Percentiles rank a stretch among this genome's conserved stretches.
These are phyloP conservation scores for Suillus paluster DNA, from an alignment of 768 basidiomycete genomes.

Conservation along the genomic window DNA sequence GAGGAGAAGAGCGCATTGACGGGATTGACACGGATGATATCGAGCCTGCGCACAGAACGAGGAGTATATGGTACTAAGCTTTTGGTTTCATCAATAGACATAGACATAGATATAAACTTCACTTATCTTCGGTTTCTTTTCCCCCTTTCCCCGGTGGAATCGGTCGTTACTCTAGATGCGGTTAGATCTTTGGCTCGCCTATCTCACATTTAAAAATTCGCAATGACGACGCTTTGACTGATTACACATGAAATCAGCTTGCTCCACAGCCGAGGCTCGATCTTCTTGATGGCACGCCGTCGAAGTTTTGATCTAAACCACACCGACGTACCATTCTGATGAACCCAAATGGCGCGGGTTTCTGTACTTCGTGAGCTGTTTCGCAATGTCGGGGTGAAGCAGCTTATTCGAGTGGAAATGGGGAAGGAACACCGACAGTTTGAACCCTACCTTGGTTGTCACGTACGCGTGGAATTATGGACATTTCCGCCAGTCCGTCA, in stretches of 20 bases:
- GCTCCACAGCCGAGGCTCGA: not conserved
- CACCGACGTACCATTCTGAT: not conserved
- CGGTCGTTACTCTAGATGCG: not conserved
- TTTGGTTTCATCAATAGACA: conserved; percentile 4
- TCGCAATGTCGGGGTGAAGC: not conserved
- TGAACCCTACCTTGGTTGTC: not conserved
- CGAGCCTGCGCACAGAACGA: conserved; percentile 75
- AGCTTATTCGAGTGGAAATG: not conserved
- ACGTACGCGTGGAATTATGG: not conserved
- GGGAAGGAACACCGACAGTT: not conserved
- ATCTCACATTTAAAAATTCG: not conserved
- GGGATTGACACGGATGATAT: conserved; percentile 60
- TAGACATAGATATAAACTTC: conserved; percentile 5
- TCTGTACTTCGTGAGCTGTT: not conserved
- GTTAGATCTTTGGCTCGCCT: not conserved
- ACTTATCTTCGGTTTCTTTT: not conserved
- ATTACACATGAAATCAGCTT: not conserved
- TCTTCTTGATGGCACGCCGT: not conserved
- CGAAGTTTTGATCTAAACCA: not conserved
- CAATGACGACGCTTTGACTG: not conserved
- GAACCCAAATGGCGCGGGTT: not conserved
- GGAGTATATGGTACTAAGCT: conserved; percentile 84
- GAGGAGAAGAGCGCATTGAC: conserved; percentile 59
- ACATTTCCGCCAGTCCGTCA: not conserved
- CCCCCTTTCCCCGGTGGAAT: not conserved